Base-by-base conservation (phyloP, 768 basidiomycete species). In the Filobasidium wieringae region DNA sequence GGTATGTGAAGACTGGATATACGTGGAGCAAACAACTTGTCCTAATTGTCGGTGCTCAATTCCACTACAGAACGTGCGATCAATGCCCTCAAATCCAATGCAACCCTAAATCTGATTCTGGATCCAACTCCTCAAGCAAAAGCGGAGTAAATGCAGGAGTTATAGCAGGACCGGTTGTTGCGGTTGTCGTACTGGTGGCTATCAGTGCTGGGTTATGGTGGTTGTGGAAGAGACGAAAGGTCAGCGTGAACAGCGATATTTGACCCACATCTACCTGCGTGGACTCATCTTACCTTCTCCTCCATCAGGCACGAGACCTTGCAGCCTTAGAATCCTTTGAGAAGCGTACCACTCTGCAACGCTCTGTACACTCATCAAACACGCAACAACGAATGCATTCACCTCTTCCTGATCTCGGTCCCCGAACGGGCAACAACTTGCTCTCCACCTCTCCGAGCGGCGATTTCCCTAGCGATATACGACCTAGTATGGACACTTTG, bases 1-100 rank as follows among this genome's bases (percentile, higher is more conserved):
- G 50, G 50, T 47, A 47, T 17, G 43, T 47, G 5, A 12, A n/a
- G n/a, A n/a, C n/a, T n/a, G n/a, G n/a, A n/a, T n/a, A n/a, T n/a
- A n/a, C n/a, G n/a, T n/a, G n/a, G n/a, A n/a, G n/a, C n/a, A n/a
- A n/a, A n/a, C n/a, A n/a, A n/a, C n/a, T n/a, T n/a, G n/a, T n/a
- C n/a, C n/a, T n/a, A n/a, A n/a, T n/a, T n/a, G n/a, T n/a, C n/a
- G n/a, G n/a, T 50, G 12, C 7, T 24, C 24, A 7, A 17, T 50
- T 15, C 32, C 51, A 5, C 9, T 22, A 33, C 59, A 71, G 72
- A 47, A 71, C 72, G 51, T 73, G 72, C 55, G 63, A 64, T 5
- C 63, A 68, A 41, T 73, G 72, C 60, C 61, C 72, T 7, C 53
- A 64, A 7, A 70, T 73, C 49, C 64, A 68, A 53, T 73, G 72